Conservation (phyloP, 306 rosid species). For the Senna siamea region DNA sequence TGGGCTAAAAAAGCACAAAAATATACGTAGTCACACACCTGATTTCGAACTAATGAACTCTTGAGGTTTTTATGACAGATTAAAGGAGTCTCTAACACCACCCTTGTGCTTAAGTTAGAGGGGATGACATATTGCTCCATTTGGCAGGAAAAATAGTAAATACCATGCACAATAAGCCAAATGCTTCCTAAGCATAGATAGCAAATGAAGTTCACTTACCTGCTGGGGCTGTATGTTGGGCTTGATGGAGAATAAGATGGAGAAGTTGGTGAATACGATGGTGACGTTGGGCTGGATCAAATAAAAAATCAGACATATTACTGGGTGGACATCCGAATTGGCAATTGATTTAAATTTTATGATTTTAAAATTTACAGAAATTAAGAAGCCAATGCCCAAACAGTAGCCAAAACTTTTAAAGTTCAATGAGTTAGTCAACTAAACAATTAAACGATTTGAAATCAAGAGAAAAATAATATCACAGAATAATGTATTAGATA, state of each 20-base stretch:
- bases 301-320: constrained; percentile 26
- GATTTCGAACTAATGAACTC: background rate
- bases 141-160: constrained; percentile 14
- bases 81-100: background rate
- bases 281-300: constrained; percentile 88
- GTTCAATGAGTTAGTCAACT: constrained; percentile 10
- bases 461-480: constrained; percentile 16
- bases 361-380: background rate
- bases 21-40: constrained; percentile 11
- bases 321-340: background rate
- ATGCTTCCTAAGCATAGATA: background rate
- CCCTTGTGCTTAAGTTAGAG: background rate
- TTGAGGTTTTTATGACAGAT: background rate
- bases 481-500: background rate
- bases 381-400: background rate
- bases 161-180: background rate
- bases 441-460: constrained; percentile 27
- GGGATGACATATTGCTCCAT: background rate
- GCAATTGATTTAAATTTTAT: constrained; percentile 6
- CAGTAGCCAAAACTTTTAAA: background rate
- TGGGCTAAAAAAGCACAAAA: constrained; percentile 60
- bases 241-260: constrained; percentile 97
- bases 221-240: constrained; percentile 96
- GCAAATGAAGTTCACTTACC: constrained; percentile 54
- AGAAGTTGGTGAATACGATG: constrained; percentile 97